Evolutionary conservation across 306 rosid genomes (phyloP), one percentile per base, ranked within the genome.

Genomic region (Malus sylvestris): DNA sequence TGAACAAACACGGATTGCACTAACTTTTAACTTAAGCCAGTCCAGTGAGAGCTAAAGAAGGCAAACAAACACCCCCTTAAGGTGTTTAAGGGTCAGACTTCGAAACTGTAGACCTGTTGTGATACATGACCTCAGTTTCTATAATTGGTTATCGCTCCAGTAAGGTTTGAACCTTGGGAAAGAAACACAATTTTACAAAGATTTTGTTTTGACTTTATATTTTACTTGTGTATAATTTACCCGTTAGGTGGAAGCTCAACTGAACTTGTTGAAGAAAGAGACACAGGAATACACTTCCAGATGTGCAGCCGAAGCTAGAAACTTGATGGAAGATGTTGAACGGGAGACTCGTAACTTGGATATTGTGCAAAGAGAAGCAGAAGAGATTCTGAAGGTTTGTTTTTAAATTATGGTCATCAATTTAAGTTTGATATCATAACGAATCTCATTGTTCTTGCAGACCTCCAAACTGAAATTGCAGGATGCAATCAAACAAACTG

Each of bases 311-410:
- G 96, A 92, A 79, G 84, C 89, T 19, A 86, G 81, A 77, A 82
- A 74, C 74, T 84, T 91, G 83, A 63, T 65, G 86, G 97, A 89
- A 23, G 92, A 88, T 64, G 77, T 92, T 27, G 80, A 88, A 32
- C 70, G 20, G 72, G 88, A 88, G 75, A 87, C 84, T 70, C 85
- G 33, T 73, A 85, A 88, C 67, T 62, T 95, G 77, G 81, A 83
- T 77, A 74, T 65, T 67, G 79, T 89, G 87, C 96, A 92, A 81
- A 79, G 80, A 81, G 97, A 92, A 82, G 97, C 88, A 16, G 89
- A 78, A 3, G 92, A 84, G 53, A 86, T 88, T 88, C 78, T 88
- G 61, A 83, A 91, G 96, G 98, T 94, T 83, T 60, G 33, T 58
- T 44, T 40, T 15, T 10, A 20, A 25, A 0, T 49, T 49, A 49